phyloP scores from a whole-genome alignment of 2,329 filamentous ascomycete species.

The Talaromyces sp. region DNA sequence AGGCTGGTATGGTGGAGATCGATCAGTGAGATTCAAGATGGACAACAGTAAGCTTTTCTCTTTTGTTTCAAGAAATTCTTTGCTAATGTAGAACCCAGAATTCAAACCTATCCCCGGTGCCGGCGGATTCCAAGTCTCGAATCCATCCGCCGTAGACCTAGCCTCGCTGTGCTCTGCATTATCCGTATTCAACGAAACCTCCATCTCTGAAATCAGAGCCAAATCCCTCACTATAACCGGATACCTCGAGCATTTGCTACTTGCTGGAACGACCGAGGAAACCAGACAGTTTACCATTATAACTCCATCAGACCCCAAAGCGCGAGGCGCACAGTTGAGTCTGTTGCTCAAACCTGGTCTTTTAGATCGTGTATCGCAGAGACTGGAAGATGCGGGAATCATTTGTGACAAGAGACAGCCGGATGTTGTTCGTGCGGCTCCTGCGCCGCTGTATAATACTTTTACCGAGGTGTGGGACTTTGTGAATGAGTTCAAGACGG shows the following conservation, averaged over 20 bases:
- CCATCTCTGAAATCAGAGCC: conserved; percentile 59
- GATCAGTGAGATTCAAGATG: conserved; percentile 72
- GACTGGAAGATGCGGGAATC: conserved; percentile 63
- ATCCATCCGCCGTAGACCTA: conserved; percentile 71
- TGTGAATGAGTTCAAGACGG: conserved; percentile 28
- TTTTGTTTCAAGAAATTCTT: background rate
- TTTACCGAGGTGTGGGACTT: conserved; percentile 66
- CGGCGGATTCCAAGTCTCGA: conserved; percentile 72
- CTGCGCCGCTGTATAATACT: conserved; percentile 74
- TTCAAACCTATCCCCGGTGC: conserved; percentile 75
- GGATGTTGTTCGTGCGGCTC: conserved; percentile 74
- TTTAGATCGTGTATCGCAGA: conserved; percentile 60
- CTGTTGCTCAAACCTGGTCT: conserved; percentile 63
- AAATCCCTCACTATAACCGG: conserved; percentile 68
- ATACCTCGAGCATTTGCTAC: conserved; percentile 65
- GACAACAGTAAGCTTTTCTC: conserved; percentile 48
- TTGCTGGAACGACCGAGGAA: conserved; percentile 29
- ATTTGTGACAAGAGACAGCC: conserved; percentile 78
- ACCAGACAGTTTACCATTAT: conserved; percentile 52
- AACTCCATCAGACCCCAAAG: conserved; percentile 60
- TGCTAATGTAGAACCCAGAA: conserved; percentile 16
- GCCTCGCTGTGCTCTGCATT: conserved; percentile 65
- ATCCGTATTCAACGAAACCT: conserved; percentile 66
- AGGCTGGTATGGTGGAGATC: conserved; percentile 82
- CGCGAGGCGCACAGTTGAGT: conserved; percentile 73